Conservation (phyloP, 2,329 filamentous ascomycete genomes). For the Talaromyces sp. region DNA sequence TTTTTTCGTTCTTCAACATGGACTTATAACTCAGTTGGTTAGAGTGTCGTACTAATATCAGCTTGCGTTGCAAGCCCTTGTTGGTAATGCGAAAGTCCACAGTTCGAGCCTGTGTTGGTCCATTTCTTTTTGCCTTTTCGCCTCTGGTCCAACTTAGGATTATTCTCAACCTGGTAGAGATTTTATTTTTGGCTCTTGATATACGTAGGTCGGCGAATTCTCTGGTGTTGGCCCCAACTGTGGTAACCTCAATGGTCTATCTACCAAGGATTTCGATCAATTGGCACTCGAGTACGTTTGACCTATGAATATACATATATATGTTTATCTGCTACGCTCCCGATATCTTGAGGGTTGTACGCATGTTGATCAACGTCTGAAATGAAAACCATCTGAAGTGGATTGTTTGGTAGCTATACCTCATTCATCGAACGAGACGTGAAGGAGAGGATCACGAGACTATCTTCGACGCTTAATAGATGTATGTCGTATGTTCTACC, state of each 20-base stretch:
- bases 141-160: not conserved
- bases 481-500: not conserved
- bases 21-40: conserved; percentile 11
- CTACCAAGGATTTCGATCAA: no score
- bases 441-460: no score
- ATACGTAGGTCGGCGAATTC: not conserved
- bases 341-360: no score
- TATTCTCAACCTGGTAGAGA: not conserved
- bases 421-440: no score
- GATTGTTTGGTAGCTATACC: no score
- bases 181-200: not conserved
- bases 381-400: no score
- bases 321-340: no score
- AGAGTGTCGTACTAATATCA: conserved; percentile 8
- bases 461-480: not conserved
- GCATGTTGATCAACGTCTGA: no score
- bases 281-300: no score
- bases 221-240: not conserved
- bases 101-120: conserved; percentile 10
- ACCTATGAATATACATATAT: no score
- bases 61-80: not conserved
- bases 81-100: conserved; percentile 6
- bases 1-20: not conserved
- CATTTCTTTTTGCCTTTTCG: not conserved
- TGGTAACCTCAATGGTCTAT: not conserved